Percentiles rank a stretch among this genome's conserved stretches.
phyloP scores from a whole-genome alignment of 164 flowering plant species.

The Sextonia rubra region DNA sequence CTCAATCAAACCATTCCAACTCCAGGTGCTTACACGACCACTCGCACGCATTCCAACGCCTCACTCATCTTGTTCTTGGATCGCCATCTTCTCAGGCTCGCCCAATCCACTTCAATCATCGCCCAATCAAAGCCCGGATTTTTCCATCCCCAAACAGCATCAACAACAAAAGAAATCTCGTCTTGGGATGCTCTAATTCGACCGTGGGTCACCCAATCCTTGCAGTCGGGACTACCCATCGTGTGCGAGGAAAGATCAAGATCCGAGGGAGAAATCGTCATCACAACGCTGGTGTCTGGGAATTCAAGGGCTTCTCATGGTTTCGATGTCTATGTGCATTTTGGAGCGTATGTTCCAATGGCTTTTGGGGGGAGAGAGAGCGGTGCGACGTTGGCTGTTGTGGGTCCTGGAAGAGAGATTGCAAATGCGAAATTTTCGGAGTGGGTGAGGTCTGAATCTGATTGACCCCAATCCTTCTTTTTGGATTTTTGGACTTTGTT shows the following conservation, averaged over 20 bases:
- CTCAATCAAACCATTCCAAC: no score
- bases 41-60: conserved; percentile 60
- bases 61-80: conserved; percentile 66
- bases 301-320: conserved; percentile 25
- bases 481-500: not conserved
- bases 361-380: conserved; percentile 44
- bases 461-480: no score
- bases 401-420: conserved; percentile 64
- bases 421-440: conserved; percentile 75
- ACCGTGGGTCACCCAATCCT: conserved; percentile 39
- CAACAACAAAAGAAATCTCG: conserved; percentile 7
- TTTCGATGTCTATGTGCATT: conserved; percentile 58
- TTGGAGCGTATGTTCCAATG: conserved; percentile 53
- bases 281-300: conserved; percentile 56
- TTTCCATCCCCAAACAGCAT: conserved; percentile 20
- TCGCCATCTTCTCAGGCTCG: conserved; percentile 59
- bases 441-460: conserved; percentile 66
- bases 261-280: conserved; percentile 47
- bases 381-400: conserved; percentile 69
- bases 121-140: conserved; percentile 38
- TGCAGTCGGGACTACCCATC: conserved; percentile 34
- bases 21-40: conserved; percentile 87
- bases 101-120: conserved; percentile 43
- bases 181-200: conserved; percentile 33
- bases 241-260: conserved; percentile 35